These are phyloP conservation scores for Lactifluus piperatus DNA, from an alignment of 768 basidiomycete species.

Conservation along the genomic window DNA sequence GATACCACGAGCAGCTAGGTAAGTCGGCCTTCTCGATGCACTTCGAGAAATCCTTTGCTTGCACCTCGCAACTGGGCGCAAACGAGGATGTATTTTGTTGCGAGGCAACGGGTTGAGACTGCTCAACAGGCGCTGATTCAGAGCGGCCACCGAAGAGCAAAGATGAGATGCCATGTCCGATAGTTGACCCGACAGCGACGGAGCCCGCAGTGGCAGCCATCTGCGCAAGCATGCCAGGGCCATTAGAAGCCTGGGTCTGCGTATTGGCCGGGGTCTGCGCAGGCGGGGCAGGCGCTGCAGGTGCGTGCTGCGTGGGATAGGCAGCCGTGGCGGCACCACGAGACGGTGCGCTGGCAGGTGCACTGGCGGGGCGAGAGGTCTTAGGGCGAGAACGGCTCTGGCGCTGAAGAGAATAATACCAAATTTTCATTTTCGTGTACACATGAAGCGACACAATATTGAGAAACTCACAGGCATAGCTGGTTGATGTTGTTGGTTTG, in stretches of 20 bases:
- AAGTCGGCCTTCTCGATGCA: constrained; percentile 79
- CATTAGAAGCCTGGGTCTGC: constrained; percentile 25
- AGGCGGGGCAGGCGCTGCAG: constrained; percentile 31
- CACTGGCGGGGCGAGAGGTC: constrained; percentile 26
- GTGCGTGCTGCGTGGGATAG: constrained; percentile 28
- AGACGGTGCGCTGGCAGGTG: constrained; percentile 41
- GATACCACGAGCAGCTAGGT: constrained; percentile 75
- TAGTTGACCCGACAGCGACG: constrained; percentile 78
- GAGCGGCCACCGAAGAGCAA: constrained; percentile 79
- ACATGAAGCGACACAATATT: background rate
- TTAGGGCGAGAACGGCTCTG: constrained; percentile 67
- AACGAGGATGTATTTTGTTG: constrained; percentile 38
- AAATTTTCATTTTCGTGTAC: background rate
- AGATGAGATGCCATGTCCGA: constrained; percentile 83
- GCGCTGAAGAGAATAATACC: constrained; percentile 39
- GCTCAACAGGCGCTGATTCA: constrained; percentile 36
- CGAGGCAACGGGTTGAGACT: constrained; percentile 39
- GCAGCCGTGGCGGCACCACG: constrained; percentile 23
- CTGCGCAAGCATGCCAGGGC: constrained; percentile 70
- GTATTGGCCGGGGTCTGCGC: constrained; percentile 21
- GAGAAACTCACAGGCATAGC: constrained; percentile 41
- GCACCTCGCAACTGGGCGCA: constrained; percentile 57
- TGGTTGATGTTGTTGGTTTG: constrained; percentile 1
- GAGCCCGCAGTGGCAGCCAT: constrained; percentile 91
- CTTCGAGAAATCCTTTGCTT: constrained; percentile 82